Percentiles rank a stretch among this genome's conserved stretches.
phyloP scores from a whole-genome alignment of 306 rosid species.

The Citrullus mucosospermus region DNA sequence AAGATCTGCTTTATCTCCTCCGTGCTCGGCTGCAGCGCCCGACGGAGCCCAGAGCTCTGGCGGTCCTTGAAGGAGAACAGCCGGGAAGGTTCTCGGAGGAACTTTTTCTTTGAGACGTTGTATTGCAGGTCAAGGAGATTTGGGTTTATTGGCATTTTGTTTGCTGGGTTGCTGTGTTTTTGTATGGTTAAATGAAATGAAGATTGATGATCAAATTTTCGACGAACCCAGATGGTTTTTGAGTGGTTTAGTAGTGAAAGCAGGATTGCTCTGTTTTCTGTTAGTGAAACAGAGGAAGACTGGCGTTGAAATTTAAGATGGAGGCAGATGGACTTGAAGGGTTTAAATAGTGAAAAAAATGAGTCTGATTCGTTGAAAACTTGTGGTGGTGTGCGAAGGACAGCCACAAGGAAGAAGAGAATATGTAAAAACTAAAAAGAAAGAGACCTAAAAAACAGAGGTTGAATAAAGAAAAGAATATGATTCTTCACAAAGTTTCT shows the following conservation, averaged over 20 bases:
- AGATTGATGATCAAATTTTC: not conserved
- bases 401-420: not conserved
- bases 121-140: slow-evolving; percentile 77
- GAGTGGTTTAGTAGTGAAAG: not conserved
- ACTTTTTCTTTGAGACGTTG: slow-evolving; percentile 45
- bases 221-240: not conserved
- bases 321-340: not conserved
- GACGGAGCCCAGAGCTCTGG: slow-evolving; percentile 35
- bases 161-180: not conserved
- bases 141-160: slow-evolving; percentile 23
- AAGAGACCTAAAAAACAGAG: not conserved
- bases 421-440: not conserved
- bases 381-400: not conserved
- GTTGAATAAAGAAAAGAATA: not conserved
- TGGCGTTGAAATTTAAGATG: not conserved
- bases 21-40: slow-evolving; percentile 34
- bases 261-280: not conserved
- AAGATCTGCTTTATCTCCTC: slow-evolving; percentile 71
- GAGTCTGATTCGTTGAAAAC: not conserved
- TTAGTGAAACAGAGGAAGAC: not conserved
- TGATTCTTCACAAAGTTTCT: not conserved
- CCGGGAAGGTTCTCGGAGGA: slow-evolving; percentile 44
- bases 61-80: slow-evolving; percentile 34
- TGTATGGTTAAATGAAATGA: not conserved
- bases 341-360: not conserved